These are phyloP conservation scores for Sporothrix schenckii DNA, from an alignment of 2,329 filamentous ascomycete genomes.

Conservation along the genomic window DNA sequence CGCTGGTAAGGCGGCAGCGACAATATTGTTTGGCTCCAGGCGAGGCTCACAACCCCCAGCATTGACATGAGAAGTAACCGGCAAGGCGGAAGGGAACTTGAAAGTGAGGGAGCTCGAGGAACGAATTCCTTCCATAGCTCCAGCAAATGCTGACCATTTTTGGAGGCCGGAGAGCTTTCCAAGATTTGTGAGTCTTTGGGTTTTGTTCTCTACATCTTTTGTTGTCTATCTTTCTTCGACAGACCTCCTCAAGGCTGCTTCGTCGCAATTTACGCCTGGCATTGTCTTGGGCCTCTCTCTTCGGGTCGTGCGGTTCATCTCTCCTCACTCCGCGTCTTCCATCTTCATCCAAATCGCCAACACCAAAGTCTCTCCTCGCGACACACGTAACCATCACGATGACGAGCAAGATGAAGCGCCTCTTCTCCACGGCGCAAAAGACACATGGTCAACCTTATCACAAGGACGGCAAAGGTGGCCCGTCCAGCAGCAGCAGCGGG, in stretches of 20 bases:
- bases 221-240: background rate
- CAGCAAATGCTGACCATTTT: background rate
- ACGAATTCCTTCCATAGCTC: background rate
- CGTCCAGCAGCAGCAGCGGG: background rate
- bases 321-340: background rate
- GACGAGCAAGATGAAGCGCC: constrained; percentile 27
- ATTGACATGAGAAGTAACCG: background rate
- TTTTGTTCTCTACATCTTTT: background rate
- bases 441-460: background rate
- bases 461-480: background rate
- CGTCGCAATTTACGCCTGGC: background rate
- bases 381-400: constrained; percentile 7
- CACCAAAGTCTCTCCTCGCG: background rate
- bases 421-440: constrained; percentile 22
- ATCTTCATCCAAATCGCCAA: background rate
- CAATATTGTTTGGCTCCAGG: background rate
- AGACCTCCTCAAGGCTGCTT: background rate
- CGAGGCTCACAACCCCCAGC: constrained; percentile 7
- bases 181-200: background rate
- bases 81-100: background rate
- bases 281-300: background rate
- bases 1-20: background rate
- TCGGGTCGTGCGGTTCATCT: background rate
- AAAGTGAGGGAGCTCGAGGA: background rate
- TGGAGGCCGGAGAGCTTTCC: background rate